A percentile compares a stretch with the other conserved stretches of the same genome.
These are phyloP conservation scores for Tulasnella calospora DNA, from an alignment of 768 basidiomycete genomes.

Conservation along the genomic window DNA sequence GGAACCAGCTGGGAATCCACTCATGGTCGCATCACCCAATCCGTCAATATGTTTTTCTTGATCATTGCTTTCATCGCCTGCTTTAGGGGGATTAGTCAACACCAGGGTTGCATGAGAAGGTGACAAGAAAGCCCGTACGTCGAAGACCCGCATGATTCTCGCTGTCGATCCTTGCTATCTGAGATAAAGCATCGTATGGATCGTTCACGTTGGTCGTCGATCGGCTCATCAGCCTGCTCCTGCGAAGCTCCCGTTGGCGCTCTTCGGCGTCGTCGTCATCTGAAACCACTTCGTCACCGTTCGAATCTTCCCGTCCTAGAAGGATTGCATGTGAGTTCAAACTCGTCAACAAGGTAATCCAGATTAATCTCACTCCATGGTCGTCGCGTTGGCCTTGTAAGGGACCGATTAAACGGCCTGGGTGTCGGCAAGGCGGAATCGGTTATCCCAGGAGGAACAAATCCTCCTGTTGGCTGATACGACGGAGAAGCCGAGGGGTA, in stretches of 20 bases:
- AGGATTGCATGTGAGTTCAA: background rate
- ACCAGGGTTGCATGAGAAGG: background rate
- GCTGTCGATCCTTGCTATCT: background rate
- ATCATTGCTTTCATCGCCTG: background rate
- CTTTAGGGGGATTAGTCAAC: background rate
- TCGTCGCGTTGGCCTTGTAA: background rate
- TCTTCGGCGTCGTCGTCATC: background rate
- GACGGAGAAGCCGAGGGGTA: background rate
- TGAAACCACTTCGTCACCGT: background rate
- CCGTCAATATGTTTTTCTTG: background rate
- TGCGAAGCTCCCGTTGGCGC: background rate
- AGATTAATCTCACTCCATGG: background rate
- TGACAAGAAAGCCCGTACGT: background rate
- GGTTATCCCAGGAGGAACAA: background rate
- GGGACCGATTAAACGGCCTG: background rate
- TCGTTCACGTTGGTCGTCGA: constrained; percentile 13
- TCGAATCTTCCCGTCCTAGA: background rate
- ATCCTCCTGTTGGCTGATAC: background rate
- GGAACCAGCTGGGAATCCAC: background rate
- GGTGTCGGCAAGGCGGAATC: background rate
- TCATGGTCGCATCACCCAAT: background rate
- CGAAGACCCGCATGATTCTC: background rate
- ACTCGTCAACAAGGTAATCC: no score
- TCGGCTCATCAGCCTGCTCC: constrained; percentile 6
- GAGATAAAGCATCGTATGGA: background rate